Evolutionary conservation across 2,329 filamentous ascomycete genomes (phyloP).

Genomic region (Diplocarpon rosae): DNA sequence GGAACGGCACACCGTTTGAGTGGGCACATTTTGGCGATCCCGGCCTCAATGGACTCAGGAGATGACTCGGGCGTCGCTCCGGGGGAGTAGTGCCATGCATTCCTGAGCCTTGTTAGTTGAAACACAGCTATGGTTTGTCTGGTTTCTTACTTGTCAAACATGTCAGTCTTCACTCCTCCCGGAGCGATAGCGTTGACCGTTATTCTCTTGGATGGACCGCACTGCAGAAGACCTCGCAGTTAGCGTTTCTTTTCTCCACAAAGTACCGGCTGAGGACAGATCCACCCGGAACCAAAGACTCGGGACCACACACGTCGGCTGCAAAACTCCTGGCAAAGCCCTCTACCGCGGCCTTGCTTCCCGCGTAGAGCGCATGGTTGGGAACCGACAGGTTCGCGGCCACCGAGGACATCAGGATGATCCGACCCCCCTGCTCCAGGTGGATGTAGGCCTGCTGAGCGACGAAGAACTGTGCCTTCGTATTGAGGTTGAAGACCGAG

Average conservation of each 20-base stretch:
- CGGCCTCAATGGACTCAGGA: conserved; percentile 44
- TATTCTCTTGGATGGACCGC: conserved; percentile 45
- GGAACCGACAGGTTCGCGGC: conserved; percentile 51
- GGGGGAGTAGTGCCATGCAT: conserved; percentile 48
- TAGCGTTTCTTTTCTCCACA: too few species aligned
- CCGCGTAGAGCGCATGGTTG: conserved; percentile 62
- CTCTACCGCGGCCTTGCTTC: conserved; percentile 64
- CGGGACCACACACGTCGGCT: conserved; percentile 23
- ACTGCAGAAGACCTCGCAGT: conserved; percentile 11
- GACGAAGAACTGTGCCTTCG: conserved; percentile 63
- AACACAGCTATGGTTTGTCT: conserved; percentile 14
- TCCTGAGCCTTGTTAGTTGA: conserved; percentile 9
- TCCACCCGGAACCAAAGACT: too few species aligned
- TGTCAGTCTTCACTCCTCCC: conserved; percentile 53
- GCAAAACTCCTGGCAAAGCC: conserved; percentile 65
- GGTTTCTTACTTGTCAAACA: conserved; percentile 55
- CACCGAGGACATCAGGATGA: conserved; percentile 55
- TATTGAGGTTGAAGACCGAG: conserved; percentile 51
- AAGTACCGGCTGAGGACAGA: too few species aligned
- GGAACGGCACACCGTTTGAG: conserved; percentile 47
- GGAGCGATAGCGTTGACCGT: conserved; percentile 58
- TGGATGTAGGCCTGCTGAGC: conserved; percentile 65
- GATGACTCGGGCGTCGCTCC: conserved; percentile 39
- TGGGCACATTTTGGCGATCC: conserved; percentile 43
- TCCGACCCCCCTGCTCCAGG: conserved; percentile 56